Conservation (phyloP, 768 basidiomycete genomes). For the Leccinum ochraceum region DNA sequence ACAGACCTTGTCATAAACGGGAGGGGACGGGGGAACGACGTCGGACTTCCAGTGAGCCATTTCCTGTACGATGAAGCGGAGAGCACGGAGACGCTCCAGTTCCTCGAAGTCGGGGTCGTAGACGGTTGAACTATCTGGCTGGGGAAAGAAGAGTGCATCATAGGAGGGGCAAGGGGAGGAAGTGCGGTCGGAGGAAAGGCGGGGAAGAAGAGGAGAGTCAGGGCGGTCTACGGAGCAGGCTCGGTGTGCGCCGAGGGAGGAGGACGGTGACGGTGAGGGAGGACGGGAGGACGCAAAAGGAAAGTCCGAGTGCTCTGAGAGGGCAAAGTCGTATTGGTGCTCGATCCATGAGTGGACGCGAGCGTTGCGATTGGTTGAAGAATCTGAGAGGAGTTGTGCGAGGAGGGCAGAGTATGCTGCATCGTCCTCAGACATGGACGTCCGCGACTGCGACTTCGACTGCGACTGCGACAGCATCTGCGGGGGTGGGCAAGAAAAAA, state of each 20-base stretch:
- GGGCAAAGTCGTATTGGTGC: conserved; percentile 38
- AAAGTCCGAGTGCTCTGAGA: conserved; percentile 24
- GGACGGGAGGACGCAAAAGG: conserved; percentile 14
- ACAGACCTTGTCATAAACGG: conserved; percentile 17
- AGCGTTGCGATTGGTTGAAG: conserved; percentile 25
- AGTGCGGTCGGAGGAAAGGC: conserved; percentile 23
- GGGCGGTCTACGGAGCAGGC: conserved; percentile 24
- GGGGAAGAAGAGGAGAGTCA: conserved; percentile 34
- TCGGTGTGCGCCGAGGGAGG: conserved; percentile 34
- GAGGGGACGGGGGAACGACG: background rate
- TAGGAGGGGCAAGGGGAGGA: conserved; percentile 32
- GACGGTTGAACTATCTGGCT: conserved; percentile 2
- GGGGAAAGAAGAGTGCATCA: conserved; percentile 38
- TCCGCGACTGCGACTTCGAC: background rate
- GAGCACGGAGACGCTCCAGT: conserved; percentile 35
- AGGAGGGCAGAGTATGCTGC: conserved; percentile 31
- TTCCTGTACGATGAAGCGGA: conserved; percentile 39
- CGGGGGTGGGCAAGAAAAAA: conserved; percentile 8
- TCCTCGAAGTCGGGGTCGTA: conserved; percentile 25
- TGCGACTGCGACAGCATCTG: background rate
- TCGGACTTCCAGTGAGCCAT: conserved; percentile 32
- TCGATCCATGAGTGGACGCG: conserved; percentile 38
- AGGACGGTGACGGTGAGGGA: conserved; percentile 32
- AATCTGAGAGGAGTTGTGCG: conserved; percentile 29
- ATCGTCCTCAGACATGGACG: conserved; percentile 34